phyloP scores from a whole-genome alignment of 208 protist genomes.

The Angomonas deanei region DNA sequence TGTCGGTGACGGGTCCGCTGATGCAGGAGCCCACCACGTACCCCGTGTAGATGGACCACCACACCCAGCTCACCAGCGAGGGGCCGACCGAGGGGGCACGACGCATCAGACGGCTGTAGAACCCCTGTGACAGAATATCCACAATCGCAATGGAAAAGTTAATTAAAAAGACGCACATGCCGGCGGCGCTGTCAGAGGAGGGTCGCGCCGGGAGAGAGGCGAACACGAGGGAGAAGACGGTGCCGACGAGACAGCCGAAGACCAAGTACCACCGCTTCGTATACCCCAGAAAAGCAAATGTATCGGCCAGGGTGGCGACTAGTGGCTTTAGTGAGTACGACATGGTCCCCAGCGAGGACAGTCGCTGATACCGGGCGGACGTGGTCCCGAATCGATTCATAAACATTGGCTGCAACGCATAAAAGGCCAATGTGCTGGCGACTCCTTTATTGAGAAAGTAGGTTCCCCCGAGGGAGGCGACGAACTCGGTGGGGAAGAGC shows the following conservation, averaged over 20 bases:
- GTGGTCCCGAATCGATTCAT: constrained; percentile 14
- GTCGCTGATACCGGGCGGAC: constrained; percentile 20
- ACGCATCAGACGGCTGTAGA: constrained; percentile 40
- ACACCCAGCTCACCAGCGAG: constrained; percentile 34
- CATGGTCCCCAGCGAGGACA: constrained; percentile 19
- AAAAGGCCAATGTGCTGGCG: neutral
- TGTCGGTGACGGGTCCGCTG: constrained; percentile 32
- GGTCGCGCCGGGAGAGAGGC: constrained; percentile 15
- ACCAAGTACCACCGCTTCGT: constrained; percentile 37
- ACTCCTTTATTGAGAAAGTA: constrained; percentile 35
- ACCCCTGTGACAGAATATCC: constrained; percentile 34
- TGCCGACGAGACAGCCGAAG: constrained; percentile 15
- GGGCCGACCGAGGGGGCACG: constrained; percentile 16
- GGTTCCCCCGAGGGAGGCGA: constrained; percentile 15
- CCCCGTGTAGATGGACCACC: constrained; percentile 23
- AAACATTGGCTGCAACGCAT: constrained; percentile 20
- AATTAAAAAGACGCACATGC: constrained; percentile 12
- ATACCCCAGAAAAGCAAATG: constrained; percentile 28
- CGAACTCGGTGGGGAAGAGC: constrained; percentile 20
- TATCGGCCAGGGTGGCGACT: constrained; percentile 23
- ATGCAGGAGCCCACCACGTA: constrained; percentile 14
- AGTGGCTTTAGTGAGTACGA: constrained; percentile 29
- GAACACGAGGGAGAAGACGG: constrained; percentile 14
- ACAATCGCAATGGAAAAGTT: constrained; percentile 26
- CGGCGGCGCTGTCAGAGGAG: constrained; percentile 15